These are phyloP conservation scores for Gaeumannomyces tritici DNA, from an alignment of 2,329 filamentous ascomycete species.

Conservation along the genomic window DNA sequence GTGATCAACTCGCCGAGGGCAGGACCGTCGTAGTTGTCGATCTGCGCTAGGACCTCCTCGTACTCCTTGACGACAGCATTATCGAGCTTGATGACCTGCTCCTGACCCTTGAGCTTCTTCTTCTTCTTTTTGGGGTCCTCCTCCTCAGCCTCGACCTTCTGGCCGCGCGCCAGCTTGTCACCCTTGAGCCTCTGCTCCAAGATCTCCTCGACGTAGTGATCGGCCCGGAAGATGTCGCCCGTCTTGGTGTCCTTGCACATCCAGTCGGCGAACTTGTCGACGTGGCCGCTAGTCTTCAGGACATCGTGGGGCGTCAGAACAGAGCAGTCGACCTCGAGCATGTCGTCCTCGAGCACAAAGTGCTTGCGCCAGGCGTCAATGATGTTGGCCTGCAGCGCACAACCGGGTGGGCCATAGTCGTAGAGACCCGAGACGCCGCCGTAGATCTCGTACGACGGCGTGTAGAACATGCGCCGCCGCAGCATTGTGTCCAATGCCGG, in stretches of 20 bases:
- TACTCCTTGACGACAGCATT: slow-evolving; percentile 83
- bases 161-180: slow-evolving; percentile 83
- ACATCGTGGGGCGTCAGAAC: slow-evolving; percentile 90
- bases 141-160: slow-evolving; percentile 67
- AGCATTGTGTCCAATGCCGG: slow-evolving; percentile 74
- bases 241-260: slow-evolving; percentile 99
- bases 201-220: slow-evolving; percentile 93
- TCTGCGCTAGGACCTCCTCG: slow-evolving; percentile 80
- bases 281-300: slow-evolving; percentile 91
- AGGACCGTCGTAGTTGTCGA: slow-evolving; percentile 88
- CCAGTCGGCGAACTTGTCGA: slow-evolving; percentile 97
- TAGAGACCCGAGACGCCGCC: slow-evolving; percentile 81
- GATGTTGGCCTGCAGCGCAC: slow-evolving; percentile 77
- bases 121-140: slow-evolving; percentile 32
- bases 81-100: slow-evolving; percentile 73
- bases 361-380: slow-evolving; percentile 87
- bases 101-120: slow-evolving; percentile 84
- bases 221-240: slow-evolving; percentile 90
- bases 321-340: slow-evolving; percentile 91
- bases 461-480: slow-evolving; percentile 85
- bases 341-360: slow-evolving; percentile 87
- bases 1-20: slow-evolving; percentile 81
- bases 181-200: slow-evolving; percentile 80
- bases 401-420: slow-evolving; percentile 87
- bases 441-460: slow-evolving; percentile 92